Evolutionary conservation across 495 filamentous ascomycete species (phyloP), one percentile per base, ranked within the genome.

Genomic region (Hyaloscypha variabilis): DNA sequence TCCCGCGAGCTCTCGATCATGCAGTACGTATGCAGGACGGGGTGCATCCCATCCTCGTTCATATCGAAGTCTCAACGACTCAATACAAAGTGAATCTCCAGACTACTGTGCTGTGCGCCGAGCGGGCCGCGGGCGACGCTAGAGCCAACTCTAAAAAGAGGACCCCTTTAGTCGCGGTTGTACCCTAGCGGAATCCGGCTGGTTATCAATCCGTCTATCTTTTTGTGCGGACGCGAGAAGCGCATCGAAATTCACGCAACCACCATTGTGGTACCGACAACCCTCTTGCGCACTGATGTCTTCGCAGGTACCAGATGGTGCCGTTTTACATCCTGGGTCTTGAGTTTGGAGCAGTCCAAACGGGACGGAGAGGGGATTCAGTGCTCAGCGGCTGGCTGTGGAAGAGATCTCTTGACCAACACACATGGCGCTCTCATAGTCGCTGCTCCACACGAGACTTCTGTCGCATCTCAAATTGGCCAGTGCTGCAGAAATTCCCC

Each of bases 111-210:
- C 13, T 51, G 19, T 54, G 21, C 51, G 51, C 51, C 25, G 51
- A 54, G 51, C 60, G 60, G 60, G 49, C 60, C 60, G 60, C 49
- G 31, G n/a, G 6, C 21, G 11, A 21, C 28, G 60, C 50, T 62
- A 26, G 21, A 62, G 13, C 29, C 26, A 62, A 62, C 49, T 62
- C 21, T 62, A 62, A 62, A 62, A 62, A 62, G 50, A 53, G 60
- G 60, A 54, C 49, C 60, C 49, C 28, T 62, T 54, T 54, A 28
- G 21, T 13, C n/a, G 25, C 23, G 21, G 25, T 19, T 54, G 51
- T 54, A 25, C 51, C 51, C 51, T 25, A 25, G 51, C 51, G 21
- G 23, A 19, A 25, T 54, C 51, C 51, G 51, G 21, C 13, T 1
- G 21, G 21, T 24, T 13, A 24, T 54, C 25, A 25, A 54, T 6